Conservation (phyloP, 2,329 filamentous ascomycete genomes). For the Cercospora zeae-maydis region DNA sequence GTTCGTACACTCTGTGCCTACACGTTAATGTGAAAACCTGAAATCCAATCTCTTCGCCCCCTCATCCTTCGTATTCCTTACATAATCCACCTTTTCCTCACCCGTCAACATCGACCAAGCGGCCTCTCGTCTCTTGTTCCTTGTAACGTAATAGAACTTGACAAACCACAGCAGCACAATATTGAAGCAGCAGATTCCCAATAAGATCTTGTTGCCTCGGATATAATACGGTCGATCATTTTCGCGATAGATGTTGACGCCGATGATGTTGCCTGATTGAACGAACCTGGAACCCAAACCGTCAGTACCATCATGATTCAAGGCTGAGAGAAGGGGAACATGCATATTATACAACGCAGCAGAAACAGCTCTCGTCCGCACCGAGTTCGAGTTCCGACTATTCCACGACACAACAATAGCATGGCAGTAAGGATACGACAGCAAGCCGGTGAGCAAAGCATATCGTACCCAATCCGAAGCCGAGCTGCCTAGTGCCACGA, state of each 20-base stretch:
- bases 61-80: constrained; percentile 37
- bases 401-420: constrained; percentile 45
- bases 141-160: constrained; percentile 36
- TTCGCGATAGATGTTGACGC: constrained; percentile 48
- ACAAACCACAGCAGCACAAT: constrained; percentile 32
- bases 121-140: constrained; percentile 33
- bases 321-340: background rate
- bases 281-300: constrained; percentile 10
- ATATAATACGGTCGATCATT: constrained; percentile 47
- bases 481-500: constrained; percentile 35
- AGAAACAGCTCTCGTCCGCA: constrained; percentile 44
- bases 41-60: constrained; percentile 39
- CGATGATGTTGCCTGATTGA: constrained; percentile 48
- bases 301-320: background rate
- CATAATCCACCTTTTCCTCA: constrained; percentile 37
- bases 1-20: background rate
- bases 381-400: constrained; percentile 42
- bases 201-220: constrained; percentile 40
- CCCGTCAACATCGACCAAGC: constrained; percentile 40
- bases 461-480: constrained; percentile 41
- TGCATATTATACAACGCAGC: constrained; percentile 43
- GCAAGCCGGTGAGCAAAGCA: constrained; percentile 39
- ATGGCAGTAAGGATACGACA: constrained; percentile 45
- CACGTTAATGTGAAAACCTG: constrained; percentile 33
- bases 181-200: constrained; percentile 34